A percentile compares a stretch with the other conserved stretches of the same genome.
phyloP scores from a whole-genome alignment of 768 basidiomycete genomes.

The Hortiboletus flavorubellus region DNA sequence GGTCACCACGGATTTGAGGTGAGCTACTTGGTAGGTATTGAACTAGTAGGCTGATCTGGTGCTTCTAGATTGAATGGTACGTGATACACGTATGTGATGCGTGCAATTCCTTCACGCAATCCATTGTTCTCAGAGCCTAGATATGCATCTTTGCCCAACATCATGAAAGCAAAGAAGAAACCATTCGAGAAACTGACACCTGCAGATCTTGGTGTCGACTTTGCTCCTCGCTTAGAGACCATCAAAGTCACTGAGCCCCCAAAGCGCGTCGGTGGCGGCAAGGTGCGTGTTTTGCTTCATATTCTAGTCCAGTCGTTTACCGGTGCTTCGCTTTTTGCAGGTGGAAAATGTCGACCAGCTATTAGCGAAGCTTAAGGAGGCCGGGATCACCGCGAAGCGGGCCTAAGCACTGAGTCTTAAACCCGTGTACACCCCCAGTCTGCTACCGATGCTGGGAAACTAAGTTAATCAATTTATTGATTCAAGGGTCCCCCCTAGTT shows the following conservation, averaged over 20 bases:
- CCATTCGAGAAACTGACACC: constrained; percentile 80
- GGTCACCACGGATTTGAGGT: constrained; percentile 92
- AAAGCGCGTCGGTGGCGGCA: constrained; percentile 85
- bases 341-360: constrained; percentile 87
- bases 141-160: constrained; percentile 95
- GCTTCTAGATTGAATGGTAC: constrained; percentile 66
- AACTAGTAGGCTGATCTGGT: background rate
- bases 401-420: constrained; percentile 10
- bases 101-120: background rate
- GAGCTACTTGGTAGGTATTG: constrained; percentile 29
- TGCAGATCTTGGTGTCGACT: constrained; percentile 78
- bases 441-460: background rate
- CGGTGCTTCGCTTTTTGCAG: constrained; percentile 28
- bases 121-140: constrained; percentile 66
- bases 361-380: constrained; percentile 84
- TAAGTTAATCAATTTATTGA: constrained; percentile 16
- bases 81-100: constrained; percentile 4
- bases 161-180: constrained; percentile 99
- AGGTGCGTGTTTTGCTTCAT: constrained; percentile 44
- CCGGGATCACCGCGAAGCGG: constrained; percentile 49
- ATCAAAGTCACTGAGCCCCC: constrained; percentile 88
- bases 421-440: constrained; percentile 8
- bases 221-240: constrained; percentile 78
- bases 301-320: background rate
- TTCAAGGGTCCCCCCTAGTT: constrained; percentile 12